These are phyloP conservation scores for Colletotrichum echinochloae DNA, from an alignment of 2,329 filamentous ascomycete species.

Conservation along the genomic window DNA sequence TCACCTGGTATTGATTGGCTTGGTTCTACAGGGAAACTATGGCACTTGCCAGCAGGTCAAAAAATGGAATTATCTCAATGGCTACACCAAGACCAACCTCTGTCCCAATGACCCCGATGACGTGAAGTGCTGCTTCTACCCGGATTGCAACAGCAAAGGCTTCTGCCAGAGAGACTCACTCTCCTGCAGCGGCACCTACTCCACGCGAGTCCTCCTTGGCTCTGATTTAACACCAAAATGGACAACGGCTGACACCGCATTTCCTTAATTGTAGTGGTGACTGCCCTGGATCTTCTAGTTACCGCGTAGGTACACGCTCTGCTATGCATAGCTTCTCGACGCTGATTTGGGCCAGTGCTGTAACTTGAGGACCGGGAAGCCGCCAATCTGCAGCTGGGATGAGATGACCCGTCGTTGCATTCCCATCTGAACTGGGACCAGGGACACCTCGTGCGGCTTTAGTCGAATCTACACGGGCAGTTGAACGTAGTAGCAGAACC, in stretches of 20 bases:
- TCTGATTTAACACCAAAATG: not conserved
- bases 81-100: conserved; percentile 24
- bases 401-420: conserved; percentile 30
- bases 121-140: conserved; percentile 38
- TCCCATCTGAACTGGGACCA: not conserved
- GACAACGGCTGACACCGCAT: not conserved
- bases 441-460: not conserved
- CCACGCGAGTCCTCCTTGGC: conserved; percentile 2
- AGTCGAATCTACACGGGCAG: not conserved
- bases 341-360: conserved; percentile 31
- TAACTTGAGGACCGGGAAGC: conserved; percentile 24
- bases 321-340: not conserved
- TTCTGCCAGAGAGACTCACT: conserved; percentile 33
- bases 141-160: conserved; percentile 30
- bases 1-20: not conserved
- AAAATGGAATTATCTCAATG: conserved; percentile 31
- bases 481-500: not conserved
- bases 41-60: conserved; percentile 34
- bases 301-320: conserved; percentile 24
- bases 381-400: conserved; percentile 26
- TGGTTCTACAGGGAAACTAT: conserved; percentile 14
- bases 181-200: conserved; percentile 31
- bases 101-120: conserved; percentile 34
- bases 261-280: conserved; percentile 12
- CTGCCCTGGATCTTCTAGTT: conserved; percentile 27